Base-by-base conservation (phyloP, 2,329 filamentous ascomycete species). In the Trichophyton equinum region DNA sequence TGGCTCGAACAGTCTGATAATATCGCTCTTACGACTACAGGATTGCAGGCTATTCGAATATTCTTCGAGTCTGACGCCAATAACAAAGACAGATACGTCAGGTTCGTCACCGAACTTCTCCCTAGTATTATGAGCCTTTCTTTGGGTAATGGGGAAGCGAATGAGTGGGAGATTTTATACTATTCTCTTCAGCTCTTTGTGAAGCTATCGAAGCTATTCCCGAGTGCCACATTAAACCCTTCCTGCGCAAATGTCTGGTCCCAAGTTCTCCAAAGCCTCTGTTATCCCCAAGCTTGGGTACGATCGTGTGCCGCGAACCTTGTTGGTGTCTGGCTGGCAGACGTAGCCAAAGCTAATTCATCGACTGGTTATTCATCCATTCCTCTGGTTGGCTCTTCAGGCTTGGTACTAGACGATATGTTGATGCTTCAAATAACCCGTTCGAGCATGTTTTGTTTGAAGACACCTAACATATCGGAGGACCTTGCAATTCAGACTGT, bases 1-100 rank as follows among this genome's bases (percentile, higher is more conserved):
- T 96, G 91, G 90, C 71, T 94, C 18, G 84, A 84, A 61, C 86
- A 91, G 67, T 82, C 85, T 6, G 85, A 87, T 8, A 91, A 95
- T 65, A 69, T 81, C 15, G 79, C 86, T 0, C 82, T 96, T 27
- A 79, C 85, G 57, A 83, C 85, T 62, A 82, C 92, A 22, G 88
- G 87, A 1, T 78, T 96, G 59, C 88, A 94, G 70, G 84, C 87
- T 33, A 96, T 91, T 76, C 82, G 85, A 1, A 84, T 94, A 58
- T 95, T 92, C 72, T 88, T 96, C 62, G 88, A 94, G 62, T 82
- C 82, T 0, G 81, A 81, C 38, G 82, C 83, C 9, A 77, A 81
- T 7, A 84, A 82, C 62, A 85, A 85, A 62, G 80, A 82, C 62
- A 87, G 86, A 67, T 87, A 95, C 68, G 76, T 88, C 9, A 78